Conservation (phyloP, 2,329 filamentous ascomycete species). For the Chrysosporium queenslandicum region DNA sequence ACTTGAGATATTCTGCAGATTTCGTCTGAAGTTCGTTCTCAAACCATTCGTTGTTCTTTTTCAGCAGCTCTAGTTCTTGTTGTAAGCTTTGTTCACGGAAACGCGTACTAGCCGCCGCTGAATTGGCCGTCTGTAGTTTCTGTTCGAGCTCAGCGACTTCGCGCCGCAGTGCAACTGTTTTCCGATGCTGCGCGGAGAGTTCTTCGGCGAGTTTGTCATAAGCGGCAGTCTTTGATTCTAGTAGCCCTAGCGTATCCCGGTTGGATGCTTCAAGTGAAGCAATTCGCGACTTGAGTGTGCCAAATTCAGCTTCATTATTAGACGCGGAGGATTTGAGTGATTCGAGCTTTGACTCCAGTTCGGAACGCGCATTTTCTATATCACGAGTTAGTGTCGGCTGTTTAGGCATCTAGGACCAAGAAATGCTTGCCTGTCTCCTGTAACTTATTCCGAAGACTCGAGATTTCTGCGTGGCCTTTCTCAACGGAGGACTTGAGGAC, state of each 20-base stretch:
- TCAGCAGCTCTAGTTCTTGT: slow-evolving; percentile 80
- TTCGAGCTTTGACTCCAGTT: slow-evolving; percentile 73
- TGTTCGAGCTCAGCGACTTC: slow-evolving; percentile 76
- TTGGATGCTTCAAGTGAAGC: slow-evolving; percentile 82
- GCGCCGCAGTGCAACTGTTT: slow-evolving; percentile 71
- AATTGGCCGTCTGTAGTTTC: slow-evolving; percentile 69
- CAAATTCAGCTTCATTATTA: slow-evolving; percentile 55
- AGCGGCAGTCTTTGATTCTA: slow-evolving; percentile 79
- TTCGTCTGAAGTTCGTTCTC: slow-evolving; percentile 87
- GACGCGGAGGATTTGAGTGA: slow-evolving; percentile 63
- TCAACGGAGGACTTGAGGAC: slow-evolving; percentile 71
- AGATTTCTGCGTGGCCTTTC: slow-evolving; percentile 72
- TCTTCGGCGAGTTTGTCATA: slow-evolving; percentile 81
- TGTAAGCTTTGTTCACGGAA: slow-evolving; percentile 84
- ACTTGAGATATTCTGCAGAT: slow-evolving; percentile 73
- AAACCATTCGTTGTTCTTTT: slow-evolving; percentile 86
- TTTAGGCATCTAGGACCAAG: neutral
- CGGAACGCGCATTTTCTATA: slow-evolving; percentile 63
- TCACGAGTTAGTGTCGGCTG: slow-evolving; percentile 16
- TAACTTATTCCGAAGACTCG: slow-evolving; percentile 69
- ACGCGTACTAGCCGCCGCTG: slow-evolving; percentile 67
- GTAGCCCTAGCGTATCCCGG: slow-evolving; percentile 74
- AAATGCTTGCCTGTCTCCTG: slow-evolving; percentile 61
- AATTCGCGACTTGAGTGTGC: slow-evolving; percentile 71
- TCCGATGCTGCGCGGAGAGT: slow-evolving; percentile 77